phyloP scores from a whole-genome alignment of 2,329 filamentous ascomycete species.

The Fusarium dlaminii region DNA sequence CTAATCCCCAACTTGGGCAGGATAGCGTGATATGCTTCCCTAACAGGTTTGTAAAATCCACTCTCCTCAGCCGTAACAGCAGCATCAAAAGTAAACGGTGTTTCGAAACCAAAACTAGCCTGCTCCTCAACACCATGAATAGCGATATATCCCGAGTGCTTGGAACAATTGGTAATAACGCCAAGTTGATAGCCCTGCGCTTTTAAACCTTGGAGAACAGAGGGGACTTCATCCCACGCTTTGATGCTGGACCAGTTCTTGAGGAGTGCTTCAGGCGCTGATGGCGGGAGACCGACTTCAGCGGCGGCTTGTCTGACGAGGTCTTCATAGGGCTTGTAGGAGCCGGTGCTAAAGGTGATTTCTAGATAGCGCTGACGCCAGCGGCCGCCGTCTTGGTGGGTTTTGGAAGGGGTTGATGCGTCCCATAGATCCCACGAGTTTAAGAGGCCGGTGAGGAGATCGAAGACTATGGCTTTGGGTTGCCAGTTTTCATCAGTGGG shows the following conservation, averaged over 20 bases:
- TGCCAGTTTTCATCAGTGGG: slow-evolving; percentile 30
- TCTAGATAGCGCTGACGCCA: slow-evolving; percentile 53
- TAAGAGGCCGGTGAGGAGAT: slow-evolving; percentile 52
- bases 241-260: slow-evolving; percentile 42
- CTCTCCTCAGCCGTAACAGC: slow-evolving; percentile 52
- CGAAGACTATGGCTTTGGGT: slow-evolving; percentile 51
- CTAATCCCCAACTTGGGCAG: slow-evolving; percentile 42
- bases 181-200: slow-evolving; percentile 46
- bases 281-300: slow-evolving; percentile 43
- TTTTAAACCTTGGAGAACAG: slow-evolving; percentile 36
- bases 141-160: slow-evolving; percentile 42
- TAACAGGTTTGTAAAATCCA: slow-evolving; percentile 52
- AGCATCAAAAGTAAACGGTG: slow-evolving; percentile 43
- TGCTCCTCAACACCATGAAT: slow-evolving; percentile 4
- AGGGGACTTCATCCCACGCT: slow-evolving; percentile 36
- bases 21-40: slow-evolving; percentile 46
- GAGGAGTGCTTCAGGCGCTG: slow-evolving; percentile 43
- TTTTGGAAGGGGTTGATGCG: slow-evolving; percentile 41
- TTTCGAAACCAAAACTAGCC: slow-evolving; percentile 6
- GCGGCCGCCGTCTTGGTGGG: slow-evolving; percentile 39
- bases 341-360: slow-evolving; percentile 48
- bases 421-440: slow-evolving; percentile 54
- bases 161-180: slow-evolving; percentile 52
- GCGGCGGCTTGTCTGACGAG: slow-evolving; percentile 44
- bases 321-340: slow-evolving; percentile 48